Conservation (phyloP, 1,284 basidiomycete species). For the Cutaneotrichosporon mucoides region DNA sequence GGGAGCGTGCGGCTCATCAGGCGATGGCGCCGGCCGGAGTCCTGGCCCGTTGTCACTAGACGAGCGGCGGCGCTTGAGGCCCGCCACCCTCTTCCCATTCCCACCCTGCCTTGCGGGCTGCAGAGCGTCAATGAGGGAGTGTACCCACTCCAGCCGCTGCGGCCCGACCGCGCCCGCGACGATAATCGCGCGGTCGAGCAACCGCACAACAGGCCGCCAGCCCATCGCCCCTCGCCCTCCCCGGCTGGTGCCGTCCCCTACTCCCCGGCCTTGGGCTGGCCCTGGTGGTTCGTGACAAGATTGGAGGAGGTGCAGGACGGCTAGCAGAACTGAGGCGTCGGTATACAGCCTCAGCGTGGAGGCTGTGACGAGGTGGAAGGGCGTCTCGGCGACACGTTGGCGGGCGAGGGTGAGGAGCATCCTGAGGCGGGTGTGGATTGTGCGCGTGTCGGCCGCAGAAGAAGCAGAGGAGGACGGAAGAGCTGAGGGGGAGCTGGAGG, state of each 20-base stretch:
- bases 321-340: constrained; percentile 45
- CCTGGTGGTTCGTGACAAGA: no score
- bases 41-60: no score
- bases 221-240: neutral
- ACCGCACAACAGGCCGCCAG: constrained; percentile 48
- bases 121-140: constrained; percentile 55
- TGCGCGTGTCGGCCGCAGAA: neutral
- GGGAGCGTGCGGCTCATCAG: no score
- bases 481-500: neutral
- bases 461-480: neutral
- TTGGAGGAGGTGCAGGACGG: constrained; percentile 18
- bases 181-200: constrained; percentile 75
- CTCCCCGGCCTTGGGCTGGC: no score
- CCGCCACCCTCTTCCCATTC: no score
- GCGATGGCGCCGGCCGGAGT: no score
- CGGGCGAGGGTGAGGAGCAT: constrained; percentile 47
- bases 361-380: constrained; percentile 46
- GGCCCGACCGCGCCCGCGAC: constrained; percentile 72
- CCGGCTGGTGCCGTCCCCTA: no score
- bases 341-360: constrained; percentile 51
- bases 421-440: constrained; percentile 2
- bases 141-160: constrained; percentile 59
- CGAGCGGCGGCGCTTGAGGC: constrained; percentile 1
- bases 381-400: constrained; percentile 47
- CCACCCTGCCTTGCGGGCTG: no score